These are phyloP conservation scores for Diaporthe nobilis DNA, from an alignment of 2,329 filamentous ascomycete genomes.

Conservation along the genomic window DNA sequence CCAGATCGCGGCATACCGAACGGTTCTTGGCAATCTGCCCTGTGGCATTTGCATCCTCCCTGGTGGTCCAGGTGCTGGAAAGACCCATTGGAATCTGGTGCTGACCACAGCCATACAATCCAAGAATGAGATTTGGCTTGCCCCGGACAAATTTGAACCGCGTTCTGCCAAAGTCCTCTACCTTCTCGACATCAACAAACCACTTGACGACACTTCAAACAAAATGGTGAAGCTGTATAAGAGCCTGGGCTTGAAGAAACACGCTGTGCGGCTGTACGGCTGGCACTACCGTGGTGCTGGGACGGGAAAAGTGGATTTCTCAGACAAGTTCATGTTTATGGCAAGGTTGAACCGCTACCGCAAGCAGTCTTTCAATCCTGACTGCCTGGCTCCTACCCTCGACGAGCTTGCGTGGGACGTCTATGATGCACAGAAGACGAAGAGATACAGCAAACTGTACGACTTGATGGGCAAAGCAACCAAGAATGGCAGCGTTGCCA, in stretches of 20 bases:
- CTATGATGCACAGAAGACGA: slow-evolving; percentile 53
- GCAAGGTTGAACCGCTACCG: slow-evolving; percentile 39
- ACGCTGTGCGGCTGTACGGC: slow-evolving; percentile 57
- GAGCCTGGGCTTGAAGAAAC: slow-evolving; percentile 52
- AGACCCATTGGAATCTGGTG: slow-evolving; percentile 62
- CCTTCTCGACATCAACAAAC: slow-evolving; percentile 63
- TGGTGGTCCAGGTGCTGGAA: slow-evolving; percentile 63
- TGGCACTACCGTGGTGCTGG: slow-evolving; percentile 56
- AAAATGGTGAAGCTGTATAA: slow-evolving; percentile 57
- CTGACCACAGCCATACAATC: slow-evolving; percentile 50
- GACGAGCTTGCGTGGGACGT: slow-evolving; percentile 60
- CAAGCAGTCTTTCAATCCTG: slow-evolving; percentile 27
- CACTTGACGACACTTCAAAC: slow-evolving; percentile 60
- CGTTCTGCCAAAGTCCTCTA: slow-evolving; percentile 57
- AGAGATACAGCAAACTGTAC: slow-evolving; percentile 55
- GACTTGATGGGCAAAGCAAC: slow-evolving; percentile 46
- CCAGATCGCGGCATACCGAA: slow-evolving; percentile 54
- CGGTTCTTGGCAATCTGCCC: slow-evolving; percentile 55
- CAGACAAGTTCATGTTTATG: slow-evolving; percentile 52
- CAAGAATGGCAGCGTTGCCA: slow-evolving; percentile 47
- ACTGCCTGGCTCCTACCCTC: slow-evolving; percentile 54
- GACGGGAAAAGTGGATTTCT: slow-evolving; percentile 50
- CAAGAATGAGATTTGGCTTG: slow-evolving; percentile 43
- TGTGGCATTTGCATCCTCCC: slow-evolving; percentile 61
- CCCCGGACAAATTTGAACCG: slow-evolving; percentile 50